These are phyloP conservation scores for Pestalotiopsis sp. DNA, from an alignment of 2,329 filamentous ascomycete genomes.

Conservation along the genomic window DNA sequence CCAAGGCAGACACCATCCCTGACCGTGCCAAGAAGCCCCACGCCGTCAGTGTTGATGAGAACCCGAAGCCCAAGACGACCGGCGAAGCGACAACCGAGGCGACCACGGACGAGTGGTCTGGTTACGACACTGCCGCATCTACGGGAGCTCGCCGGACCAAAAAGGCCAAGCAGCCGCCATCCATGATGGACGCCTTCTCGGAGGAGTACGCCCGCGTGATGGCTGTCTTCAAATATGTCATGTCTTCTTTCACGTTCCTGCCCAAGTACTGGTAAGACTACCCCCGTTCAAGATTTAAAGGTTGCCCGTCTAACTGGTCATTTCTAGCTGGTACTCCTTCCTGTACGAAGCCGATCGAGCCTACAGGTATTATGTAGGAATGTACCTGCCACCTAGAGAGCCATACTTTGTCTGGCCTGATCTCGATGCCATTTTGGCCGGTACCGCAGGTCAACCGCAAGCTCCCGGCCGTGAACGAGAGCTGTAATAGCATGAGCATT, in stretches of 20 bases:
- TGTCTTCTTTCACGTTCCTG: conserved; percentile 70
- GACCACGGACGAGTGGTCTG: conserved; percentile 38
- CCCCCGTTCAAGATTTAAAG: not conserved
- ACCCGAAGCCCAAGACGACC: conserved; percentile 14
- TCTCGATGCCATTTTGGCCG: conserved; percentile 41
- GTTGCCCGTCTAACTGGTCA: not conserved
- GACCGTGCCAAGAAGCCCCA: conserved; percentile 49
- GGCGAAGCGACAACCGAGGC: conserved; percentile 17
- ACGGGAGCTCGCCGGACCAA: not conserved
- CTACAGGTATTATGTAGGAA: conserved; percentile 55
- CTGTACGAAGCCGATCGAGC: conserved; percentile 47
- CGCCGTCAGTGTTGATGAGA: conserved; percentile 33
- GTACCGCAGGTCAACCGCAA: not conserved
- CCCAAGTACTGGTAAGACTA: conserved; percentile 71
- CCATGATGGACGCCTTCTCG: not conserved
- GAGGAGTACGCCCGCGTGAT: conserved; percentile 49
- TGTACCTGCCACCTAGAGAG: conserved; percentile 51
- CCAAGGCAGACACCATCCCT: conserved; percentile 23
- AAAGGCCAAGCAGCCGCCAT: not conserved
- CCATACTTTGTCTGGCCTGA: conserved; percentile 50
- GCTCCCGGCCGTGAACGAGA: not conserved
- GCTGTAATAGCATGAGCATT: not conserved
- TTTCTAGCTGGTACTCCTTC: conserved; percentile 44
- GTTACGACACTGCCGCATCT: conserved; percentile 19
- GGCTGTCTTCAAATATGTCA: conserved; percentile 65